These are phyloP conservation scores for Yarrowia divulgata DNA, from an alignment of 805 yeast genomes.

Conservation along the genomic window DNA sequence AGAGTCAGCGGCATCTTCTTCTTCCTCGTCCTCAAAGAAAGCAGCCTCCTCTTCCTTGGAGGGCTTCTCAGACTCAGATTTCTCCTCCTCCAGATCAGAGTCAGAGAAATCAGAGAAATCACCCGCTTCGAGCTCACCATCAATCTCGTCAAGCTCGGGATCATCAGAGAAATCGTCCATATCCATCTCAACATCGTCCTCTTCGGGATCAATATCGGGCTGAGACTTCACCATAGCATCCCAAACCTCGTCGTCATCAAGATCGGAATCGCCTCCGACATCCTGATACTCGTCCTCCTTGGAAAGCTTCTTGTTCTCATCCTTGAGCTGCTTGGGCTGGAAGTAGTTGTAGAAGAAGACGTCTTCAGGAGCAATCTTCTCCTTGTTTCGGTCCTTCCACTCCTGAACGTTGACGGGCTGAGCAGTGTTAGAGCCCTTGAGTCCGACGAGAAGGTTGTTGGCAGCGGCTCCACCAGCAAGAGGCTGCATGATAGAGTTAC, in stretches of 20 bases:
- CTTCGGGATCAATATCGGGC: constrained; percentile 74
- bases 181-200: constrained; percentile 53
- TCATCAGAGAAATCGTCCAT: constrained; percentile 52
- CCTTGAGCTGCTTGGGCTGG: constrained; percentile 49
- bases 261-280: constrained; percentile 48
- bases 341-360: constrained; percentile 87
- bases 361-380: constrained; percentile 84
- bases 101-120: constrained; percentile 41
- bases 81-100: constrained; percentile 44
- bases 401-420: constrained; percentile 83
- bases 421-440: constrained; percentile 48
- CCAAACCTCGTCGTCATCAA: constrained; percentile 76
- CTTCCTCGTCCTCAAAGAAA: constrained; percentile 41
- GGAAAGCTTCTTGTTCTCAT: constrained; percentile 47
- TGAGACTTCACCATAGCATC: constrained; percentile 75
- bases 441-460: constrained; percentile 49
- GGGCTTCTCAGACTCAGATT: constrained; percentile 43
- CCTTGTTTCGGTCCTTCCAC: constrained; percentile 70
- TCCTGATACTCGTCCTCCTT: constrained; percentile 52
- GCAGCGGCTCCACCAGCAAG: constrained; percentile 71
- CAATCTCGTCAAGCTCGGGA: constrained; percentile 52
- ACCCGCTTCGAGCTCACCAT: constrained; percentile 46
- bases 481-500: constrained; percentile 97
- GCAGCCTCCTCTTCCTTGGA: constrained; percentile 44
- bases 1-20: constrained; percentile 47